These are phyloP conservation scores for Begonia fuchsioides DNA, from an alignment of 306 rosid genomes.

Conservation along the genomic window DNA sequence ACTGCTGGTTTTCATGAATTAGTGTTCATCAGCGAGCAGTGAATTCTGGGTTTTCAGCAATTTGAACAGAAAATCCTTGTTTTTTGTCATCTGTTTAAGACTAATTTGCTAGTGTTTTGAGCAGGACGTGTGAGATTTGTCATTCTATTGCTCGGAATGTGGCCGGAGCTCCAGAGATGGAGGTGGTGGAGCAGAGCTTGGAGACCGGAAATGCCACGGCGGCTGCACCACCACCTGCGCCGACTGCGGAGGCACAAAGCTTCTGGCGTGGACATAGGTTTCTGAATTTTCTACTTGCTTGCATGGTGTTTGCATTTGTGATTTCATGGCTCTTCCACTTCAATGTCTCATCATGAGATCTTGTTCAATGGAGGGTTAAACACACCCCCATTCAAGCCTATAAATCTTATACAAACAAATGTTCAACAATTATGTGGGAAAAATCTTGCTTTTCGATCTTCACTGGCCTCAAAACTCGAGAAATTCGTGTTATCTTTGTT, in stretches of 20 bases:
- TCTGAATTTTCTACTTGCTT: constrained; percentile 81
- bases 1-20: neutral
- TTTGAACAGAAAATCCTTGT: too few species aligned
- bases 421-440: too few species aligned
- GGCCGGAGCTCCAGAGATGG: constrained; percentile 40
- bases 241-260: constrained; percentile 47
- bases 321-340: constrained; percentile 94
- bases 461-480: too few species aligned
- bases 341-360: constrained; percentile 37
- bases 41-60: too few species aligned
- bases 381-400: too few species aligned
- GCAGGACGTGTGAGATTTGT: constrained; percentile 90
- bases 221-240: constrained; percentile 19
- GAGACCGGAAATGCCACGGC: constrained; percentile 32
- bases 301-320: constrained; percentile 90
- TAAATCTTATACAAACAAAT: too few species aligned
- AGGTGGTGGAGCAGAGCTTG: constrained; percentile 30
- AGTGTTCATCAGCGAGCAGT: too few species aligned
- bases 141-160: constrained; percentile 70
- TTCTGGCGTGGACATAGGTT: constrained; percentile 94
- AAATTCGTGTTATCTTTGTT: too few species aligned
- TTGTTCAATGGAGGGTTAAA: neutral
- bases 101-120: too few species aligned
- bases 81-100: too few species aligned
- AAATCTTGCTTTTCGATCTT: too few species aligned